These are phyloP conservation scores for Aspergillus quadricinctus DNA, from an alignment of 2,329 filamentous ascomycete species.

Conservation along the genomic window DNA sequence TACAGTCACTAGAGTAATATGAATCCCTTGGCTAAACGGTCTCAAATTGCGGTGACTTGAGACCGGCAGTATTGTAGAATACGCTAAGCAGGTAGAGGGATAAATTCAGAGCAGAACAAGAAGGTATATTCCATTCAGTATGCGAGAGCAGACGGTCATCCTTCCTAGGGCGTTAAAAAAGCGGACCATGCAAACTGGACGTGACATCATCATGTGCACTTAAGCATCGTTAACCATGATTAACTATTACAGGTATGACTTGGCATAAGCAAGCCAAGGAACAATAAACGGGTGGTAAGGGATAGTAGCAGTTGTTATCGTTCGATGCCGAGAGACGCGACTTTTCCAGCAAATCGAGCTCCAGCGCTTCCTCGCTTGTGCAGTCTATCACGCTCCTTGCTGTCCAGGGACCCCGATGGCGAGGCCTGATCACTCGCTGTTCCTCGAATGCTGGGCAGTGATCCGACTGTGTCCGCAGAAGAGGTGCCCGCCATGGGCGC, in stretches of 20 bases:
- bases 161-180: constrained; percentile 1
- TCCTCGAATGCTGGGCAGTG: constrained; percentile 53
- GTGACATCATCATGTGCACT: constrained; percentile 11
- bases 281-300: constrained; percentile 7
- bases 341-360: constrained; percentile 57
- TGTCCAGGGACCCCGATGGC: constrained; percentile 28
- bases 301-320: constrained; percentile 25
- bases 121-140: neutral
- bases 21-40: neutral
- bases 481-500: constrained; percentile 38
- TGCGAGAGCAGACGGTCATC: neutral
- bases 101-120: neutral
- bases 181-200: constrained; percentile 4
- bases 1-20: neutral
- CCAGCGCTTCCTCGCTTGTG: constrained; percentile 78
- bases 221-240: constrained; percentile 18
- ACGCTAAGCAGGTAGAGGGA: neutral
- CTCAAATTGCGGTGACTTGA: neutral
- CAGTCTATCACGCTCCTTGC: constrained; percentile 62
- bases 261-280: constrained; percentile 3
- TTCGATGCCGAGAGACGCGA: constrained; percentile 41
- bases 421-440: constrained; percentile 23
- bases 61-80: neutral
- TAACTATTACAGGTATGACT: constrained; percentile 10
- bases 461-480: constrained; percentile 54